Base-by-base conservation (phyloP, 2,329 filamentous ascomycete genomes). In the Hymenoscyphus occultus region DNA sequence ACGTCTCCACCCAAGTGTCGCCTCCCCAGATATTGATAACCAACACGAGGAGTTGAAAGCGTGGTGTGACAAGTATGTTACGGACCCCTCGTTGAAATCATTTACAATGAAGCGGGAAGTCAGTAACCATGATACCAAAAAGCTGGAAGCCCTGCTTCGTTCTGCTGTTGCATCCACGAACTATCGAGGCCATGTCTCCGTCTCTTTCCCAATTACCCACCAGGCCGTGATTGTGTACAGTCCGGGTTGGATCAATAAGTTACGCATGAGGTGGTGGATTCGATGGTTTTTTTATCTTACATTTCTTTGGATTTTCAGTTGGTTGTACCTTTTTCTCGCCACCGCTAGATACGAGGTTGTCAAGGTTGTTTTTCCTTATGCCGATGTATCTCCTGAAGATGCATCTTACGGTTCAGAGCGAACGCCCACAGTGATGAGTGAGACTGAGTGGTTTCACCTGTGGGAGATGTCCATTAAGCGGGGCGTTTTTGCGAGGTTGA, bases 31-130 rank as follows among this genome's bases (percentile, higher is more conserved):
- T 51, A 32, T 65, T 16, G 65, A 69, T 35, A 42, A 58, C 13
- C 58, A 61, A 32, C 19, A 56, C 7, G 68, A 69, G 12, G 66
- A 65, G 5, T 32, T 68, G 19, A 66, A 66, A 28, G 60, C 64
- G 13, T 93, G 90, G 90, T 91, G 88, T 71, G 84, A 89, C 65
- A 82, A 83, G 40, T 93, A 86, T 77, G 88, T 85, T 71, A 83
- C 83, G 2, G 86, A 83, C 69, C 78, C 80, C 19, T 80, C 85
- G 0, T 78, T 91, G 51, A 89, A 88, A 73, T 80, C 76, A 58
- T 86, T 89, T 68, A 72, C 76, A 1, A 76, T 89, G 28, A 77
- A 78, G 68, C 80, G 84, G 9, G 77, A 77, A 40, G 79, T 92
- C 60, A 75, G 80, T 0, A 89, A 89, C 22, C 84, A 90, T 74